phyloP scores from a whole-genome alignment of 495 filamentous ascomycete genomes.

The Penicillium nucicola region DNA sequence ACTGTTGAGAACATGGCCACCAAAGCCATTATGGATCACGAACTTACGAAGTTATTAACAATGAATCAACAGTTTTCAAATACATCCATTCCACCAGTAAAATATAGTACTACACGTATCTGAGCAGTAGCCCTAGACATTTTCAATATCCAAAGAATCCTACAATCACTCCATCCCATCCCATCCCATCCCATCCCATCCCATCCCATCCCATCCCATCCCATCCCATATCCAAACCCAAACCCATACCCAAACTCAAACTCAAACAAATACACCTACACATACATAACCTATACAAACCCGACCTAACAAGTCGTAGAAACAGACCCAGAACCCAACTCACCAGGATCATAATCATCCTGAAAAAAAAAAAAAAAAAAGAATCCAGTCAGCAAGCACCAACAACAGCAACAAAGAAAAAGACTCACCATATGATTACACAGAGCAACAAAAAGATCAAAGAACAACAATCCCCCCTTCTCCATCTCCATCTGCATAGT shows the following conservation, averaged over 20 bases:
- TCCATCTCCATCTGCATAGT: slow-evolving; percentile 98
- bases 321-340: slow-evolving; percentile 20
- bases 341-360: slow-evolving; percentile 22
- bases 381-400: not conserved
- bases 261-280: not conserved
- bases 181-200: no score
- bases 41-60: not conserved
- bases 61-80: not conserved
- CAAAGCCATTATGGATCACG: not conserved
- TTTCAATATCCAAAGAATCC: no score
- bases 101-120: slow-evolving; percentile 22
- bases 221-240: no score
- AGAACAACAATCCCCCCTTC: slow-evolving; percentile 79
- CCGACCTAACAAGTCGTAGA: slow-evolving; percentile 1
- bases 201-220: no score
- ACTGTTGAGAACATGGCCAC: not conserved
- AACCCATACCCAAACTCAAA: no score
- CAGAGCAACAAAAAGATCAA: slow-evolving; percentile 89
- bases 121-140: not conserved
- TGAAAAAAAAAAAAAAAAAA: slow-evolving; percentile 8
- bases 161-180: no score
- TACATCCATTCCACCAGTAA: slow-evolving; percentile 2
- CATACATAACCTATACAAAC: not conserved
- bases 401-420: no score
- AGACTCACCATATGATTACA: slow-evolving; percentile 76